Evolutionary conservation across 2,329 filamentous ascomycete genomes (phyloP).

Genomic region (Colletotrichum tabaci): DNA sequence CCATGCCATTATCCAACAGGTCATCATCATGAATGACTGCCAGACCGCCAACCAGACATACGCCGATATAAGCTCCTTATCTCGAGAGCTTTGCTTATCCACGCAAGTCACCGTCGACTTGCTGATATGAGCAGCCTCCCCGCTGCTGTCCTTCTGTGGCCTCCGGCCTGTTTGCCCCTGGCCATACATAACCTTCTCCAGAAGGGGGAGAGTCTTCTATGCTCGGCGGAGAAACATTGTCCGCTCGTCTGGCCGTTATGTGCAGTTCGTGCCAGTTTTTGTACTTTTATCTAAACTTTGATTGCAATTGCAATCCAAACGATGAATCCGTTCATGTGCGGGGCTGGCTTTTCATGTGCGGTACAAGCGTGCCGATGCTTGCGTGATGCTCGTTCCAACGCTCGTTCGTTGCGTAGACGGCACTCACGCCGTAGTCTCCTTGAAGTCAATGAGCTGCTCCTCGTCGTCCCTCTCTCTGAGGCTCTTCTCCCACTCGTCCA

Average conservation of each 20-base stretch:
- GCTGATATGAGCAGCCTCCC: not conserved
- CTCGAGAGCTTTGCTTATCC: conserved; percentile 13
- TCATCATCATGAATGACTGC: conserved; percentile 35
- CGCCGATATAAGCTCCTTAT: conserved; percentile 25
- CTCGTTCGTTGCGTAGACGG: not conserved
- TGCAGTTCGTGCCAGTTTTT: conserved; percentile 20
- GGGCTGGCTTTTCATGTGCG: not conserved
- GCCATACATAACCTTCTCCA: not conserved
- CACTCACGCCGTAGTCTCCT: conserved; percentile 39
- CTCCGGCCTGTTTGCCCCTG: not conserved
- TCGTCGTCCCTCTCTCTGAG: conserved; percentile 54
- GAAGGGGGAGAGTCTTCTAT: conserved; percentile 5
- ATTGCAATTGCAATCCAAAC: conserved; percentile 15
- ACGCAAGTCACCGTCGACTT: conserved; percentile 7
- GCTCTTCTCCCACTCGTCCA: conserved; percentile 93
- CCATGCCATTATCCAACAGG: conserved; percentile 37
- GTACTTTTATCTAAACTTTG: conserved; percentile 38
- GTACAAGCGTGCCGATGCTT: not conserved
- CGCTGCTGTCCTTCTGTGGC: not conserved
- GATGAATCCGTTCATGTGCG: conserved; percentile 12
- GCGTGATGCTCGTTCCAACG: not conserved
- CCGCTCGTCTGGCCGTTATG: conserved; percentile 33
- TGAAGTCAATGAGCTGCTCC: conserved; percentile 39
- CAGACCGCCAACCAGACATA: conserved; percentile 37
- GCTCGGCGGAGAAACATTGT: conserved; percentile 27